Percentiles rank a stretch among this genome's conserved stretches.
Evolutionary conservation across 768 basidiomycete species (phyloP).

Genomic region (Mycena amicta): DNA sequence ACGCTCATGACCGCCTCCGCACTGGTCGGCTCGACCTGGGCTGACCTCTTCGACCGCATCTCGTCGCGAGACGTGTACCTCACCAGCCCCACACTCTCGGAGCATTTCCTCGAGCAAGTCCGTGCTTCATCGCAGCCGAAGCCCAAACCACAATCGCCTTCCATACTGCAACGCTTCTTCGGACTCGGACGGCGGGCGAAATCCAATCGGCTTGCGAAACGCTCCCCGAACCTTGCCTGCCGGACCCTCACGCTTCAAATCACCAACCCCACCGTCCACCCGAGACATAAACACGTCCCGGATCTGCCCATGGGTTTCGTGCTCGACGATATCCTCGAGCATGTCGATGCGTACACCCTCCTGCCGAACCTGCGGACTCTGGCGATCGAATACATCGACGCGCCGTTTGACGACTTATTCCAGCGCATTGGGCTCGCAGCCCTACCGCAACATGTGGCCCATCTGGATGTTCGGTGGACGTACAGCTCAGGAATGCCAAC

Average conservation of each 20-base stretch:
- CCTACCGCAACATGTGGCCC: not conserved
- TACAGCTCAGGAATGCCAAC: not conserved
- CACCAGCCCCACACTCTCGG: not conserved
- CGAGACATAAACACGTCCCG: not conserved
- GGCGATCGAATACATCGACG: constrained; percentile 1
- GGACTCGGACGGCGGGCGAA: not conserved
- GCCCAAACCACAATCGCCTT: not conserved
- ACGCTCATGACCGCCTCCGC: not conserved
- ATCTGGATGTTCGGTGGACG: not conserved
- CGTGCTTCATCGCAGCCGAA: not conserved
- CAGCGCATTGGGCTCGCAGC: not conserved
- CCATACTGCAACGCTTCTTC: not conserved
- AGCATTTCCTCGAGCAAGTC: not conserved
- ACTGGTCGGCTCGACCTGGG: constrained; percentile 1
- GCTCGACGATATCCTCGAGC: not conserved
- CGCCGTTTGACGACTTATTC: not conserved
- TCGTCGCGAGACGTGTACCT: not conserved
- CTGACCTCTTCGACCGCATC: not conserved
- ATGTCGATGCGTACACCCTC: not conserved
- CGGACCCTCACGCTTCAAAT: not conserved
- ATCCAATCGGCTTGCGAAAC: not conserved
- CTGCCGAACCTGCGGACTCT: not conserved
- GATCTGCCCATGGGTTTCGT: not conserved
- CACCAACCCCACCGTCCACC: constrained; percentile 1
- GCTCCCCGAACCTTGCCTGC: not conserved